phyloP scores from a whole-genome alignment of 306 rosid genomes.

The Corylus heterophylla region DNA sequence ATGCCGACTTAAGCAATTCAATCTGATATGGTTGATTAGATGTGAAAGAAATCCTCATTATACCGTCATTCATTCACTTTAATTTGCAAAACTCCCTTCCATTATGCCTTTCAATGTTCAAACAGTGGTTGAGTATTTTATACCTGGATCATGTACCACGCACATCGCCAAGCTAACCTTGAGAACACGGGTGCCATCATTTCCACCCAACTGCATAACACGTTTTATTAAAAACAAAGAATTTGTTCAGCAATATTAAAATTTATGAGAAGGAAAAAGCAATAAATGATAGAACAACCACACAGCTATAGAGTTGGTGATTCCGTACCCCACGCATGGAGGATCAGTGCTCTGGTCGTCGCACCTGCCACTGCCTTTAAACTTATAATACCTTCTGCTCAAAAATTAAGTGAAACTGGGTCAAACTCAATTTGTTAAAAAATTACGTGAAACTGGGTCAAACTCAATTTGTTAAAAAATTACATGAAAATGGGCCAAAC shows the following conservation, averaged over 20 bases:
- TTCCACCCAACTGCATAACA: conserved; percentile 84
- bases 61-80: not conserved
- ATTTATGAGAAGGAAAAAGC: conserved; percentile 1
- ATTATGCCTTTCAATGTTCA: conserved; percentile 16
- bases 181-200: conserved; percentile 99
- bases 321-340: conserved; percentile 79
- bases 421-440: not conserved
- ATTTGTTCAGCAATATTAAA: conserved; percentile 16
- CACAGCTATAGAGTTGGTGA: not conserved
- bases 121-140: conserved; percentile 4
- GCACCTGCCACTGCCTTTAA: conserved; percentile 75
- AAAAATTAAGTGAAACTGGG: not conserved
- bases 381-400: conserved; percentile 77
- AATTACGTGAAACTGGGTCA: no score
- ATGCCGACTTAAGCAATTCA: not conserved
- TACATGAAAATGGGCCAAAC: no score
- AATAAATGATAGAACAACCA: conserved; percentile 14
- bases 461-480: no score
- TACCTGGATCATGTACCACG: conserved; percentile 95
- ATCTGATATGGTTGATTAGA: not conserved
- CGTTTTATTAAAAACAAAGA: conserved; percentile 28
- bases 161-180: conserved; percentile 76
- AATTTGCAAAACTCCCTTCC: not conserved
- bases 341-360: conserved; percentile 66
- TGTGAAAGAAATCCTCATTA: not conserved